phyloP scores from a whole-genome alignment of 2,329 filamentous ascomycete species.

The Sarocladiaceae sp. region DNA sequence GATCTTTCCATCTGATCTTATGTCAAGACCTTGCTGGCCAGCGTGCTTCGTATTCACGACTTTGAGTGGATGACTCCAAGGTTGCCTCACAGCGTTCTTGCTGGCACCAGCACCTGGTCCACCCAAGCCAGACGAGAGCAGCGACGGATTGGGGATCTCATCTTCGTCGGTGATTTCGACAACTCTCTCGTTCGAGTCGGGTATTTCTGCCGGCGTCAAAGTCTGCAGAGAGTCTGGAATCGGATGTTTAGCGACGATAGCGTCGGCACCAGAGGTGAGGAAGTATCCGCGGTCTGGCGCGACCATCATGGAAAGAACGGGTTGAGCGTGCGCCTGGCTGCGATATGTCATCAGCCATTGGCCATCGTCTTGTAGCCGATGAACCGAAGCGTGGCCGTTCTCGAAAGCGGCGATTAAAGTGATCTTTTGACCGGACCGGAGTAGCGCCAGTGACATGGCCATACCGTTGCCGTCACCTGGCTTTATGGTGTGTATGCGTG shows the following conservation, averaged over 20 bases:
- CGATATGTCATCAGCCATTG: conserved; percentile 55
- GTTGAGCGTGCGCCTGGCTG: conserved; percentile 69
- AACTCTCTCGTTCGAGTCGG: conserved; percentile 14
- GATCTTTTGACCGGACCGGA: conserved; percentile 46
- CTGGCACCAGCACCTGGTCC: conserved; percentile 11
- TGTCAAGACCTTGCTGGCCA: conserved; percentile 75
- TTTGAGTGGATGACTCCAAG: conserved; percentile 50
- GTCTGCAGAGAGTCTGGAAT: conserved; percentile 38
- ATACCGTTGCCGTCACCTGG: conserved; percentile 61
- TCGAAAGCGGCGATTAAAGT: conserved; percentile 78
- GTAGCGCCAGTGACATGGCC: conserved; percentile 77
- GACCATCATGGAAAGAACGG: conserved; percentile 70
- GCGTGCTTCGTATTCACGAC: conserved; percentile 76
- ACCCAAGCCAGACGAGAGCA: conserved; percentile 20
- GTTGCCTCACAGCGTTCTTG: conserved; percentile 13
- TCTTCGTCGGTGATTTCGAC: conserved; percentile 18
- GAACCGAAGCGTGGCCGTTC: conserved; percentile 70
- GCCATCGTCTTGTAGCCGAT: conserved; percentile 41
- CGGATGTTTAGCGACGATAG: conserved; percentile 71
- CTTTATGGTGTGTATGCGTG: conserved; percentile 57
- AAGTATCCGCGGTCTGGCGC: conserved; percentile 52
- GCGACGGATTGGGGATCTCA: conserved; percentile 13
- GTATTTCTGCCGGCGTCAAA: neutral
- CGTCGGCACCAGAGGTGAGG: conserved; percentile 79
- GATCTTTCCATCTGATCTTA: conserved; percentile 77